phyloP scores from a whole-genome alignment of 1,284 basidiomycete species.

The Ustilago hordei region DNA sequence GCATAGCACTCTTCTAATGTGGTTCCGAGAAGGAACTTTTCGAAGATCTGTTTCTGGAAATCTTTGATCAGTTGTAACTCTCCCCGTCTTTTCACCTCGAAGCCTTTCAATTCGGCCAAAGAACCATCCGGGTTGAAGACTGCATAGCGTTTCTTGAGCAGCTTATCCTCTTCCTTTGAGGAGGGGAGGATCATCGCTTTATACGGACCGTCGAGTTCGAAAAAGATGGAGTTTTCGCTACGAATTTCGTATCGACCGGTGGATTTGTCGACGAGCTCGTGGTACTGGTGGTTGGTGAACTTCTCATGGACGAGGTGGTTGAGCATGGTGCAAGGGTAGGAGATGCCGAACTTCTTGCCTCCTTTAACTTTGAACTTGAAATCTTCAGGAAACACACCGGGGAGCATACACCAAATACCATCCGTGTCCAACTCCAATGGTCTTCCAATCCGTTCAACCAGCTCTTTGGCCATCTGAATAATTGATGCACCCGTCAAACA shows the following conservation, averaged over 20 bases:
- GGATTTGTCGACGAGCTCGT: conserved; percentile 83
- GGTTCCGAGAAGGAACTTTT: conserved; percentile 91
- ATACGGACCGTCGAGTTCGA: conserved; percentile 98
- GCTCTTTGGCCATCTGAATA: conserved; percentile 98
- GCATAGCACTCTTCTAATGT: conserved; percentile 96
- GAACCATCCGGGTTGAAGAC: conserved; percentile 99
- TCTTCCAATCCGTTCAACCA: conserved; percentile 94
- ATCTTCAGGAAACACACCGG: conserved; percentile 96
- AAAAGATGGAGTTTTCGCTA: conserved; percentile 99
- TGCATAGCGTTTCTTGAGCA: conserved; percentile 98
- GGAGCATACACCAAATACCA: conserved; percentile 99
- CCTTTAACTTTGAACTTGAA: conserved; percentile 91
- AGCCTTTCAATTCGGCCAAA: conserved; percentile 96
- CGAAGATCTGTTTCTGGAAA: conserved; percentile 98
- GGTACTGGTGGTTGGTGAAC: conserved; percentile 99
- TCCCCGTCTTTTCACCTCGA: conserved; percentile 97
- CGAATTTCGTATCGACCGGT: conserved; percentile 87
- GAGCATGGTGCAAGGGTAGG: conserved; percentile 99
- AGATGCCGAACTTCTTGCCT: conserved; percentile 89
- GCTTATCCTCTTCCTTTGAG: conserved; percentile 98
- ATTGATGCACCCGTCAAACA: conserved; percentile 98
- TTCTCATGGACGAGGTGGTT: conserved; percentile 95
- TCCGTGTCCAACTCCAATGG: conserved; percentile 98
- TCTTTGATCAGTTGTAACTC: conserved; percentile 99
- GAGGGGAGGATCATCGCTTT: conserved; percentile 99